Percentiles rank a stretch among this genome's conserved stretches.
Evolutionary conservation across 257 asterid species (phyloP).

Genomic region (Jaltomata sinuosa): DNA sequence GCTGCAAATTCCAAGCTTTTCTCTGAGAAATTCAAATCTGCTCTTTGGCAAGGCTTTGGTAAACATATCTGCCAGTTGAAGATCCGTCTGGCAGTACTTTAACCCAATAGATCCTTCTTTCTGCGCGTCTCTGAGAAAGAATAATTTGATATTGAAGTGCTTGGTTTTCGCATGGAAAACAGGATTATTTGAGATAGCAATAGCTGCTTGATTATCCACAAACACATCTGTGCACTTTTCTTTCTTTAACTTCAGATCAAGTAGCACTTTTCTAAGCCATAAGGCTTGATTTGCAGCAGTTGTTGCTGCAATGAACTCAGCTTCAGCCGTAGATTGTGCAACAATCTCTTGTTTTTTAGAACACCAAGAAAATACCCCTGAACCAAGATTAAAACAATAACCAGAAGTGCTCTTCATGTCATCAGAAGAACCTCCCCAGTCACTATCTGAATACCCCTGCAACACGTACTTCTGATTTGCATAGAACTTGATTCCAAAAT

Average conservation of each 20-base stretch:
- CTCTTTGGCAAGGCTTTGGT: too few species aligned
- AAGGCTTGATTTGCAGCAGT: background rate
- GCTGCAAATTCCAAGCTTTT: too few species aligned
- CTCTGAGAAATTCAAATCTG: too few species aligned
- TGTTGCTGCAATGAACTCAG: background rate
- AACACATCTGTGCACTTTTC: background rate
- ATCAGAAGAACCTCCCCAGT: background rate
- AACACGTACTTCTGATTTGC: too few species aligned
- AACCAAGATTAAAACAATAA: too few species aligned
- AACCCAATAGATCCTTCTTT: too few species aligned
- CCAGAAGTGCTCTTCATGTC: background rate
- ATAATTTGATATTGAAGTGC: background rate
- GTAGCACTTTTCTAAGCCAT: background rate
- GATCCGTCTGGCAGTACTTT: too few species aligned
- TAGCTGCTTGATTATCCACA: background rate
- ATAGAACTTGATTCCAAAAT: too few species aligned
- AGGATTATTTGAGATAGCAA: background rate
- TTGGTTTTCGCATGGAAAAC: background rate
- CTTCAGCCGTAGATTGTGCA: background rate
- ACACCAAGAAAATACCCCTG: background rate
- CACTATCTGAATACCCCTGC: background rate
- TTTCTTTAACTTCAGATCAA: background rate
- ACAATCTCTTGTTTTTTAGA: background rate
- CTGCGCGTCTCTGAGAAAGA: too few species aligned
- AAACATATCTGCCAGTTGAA: too few species aligned